Percentiles rank a stretch among this genome's conserved stretches.
Conservation (phyloP, 805 yeast genomes). For the Wickerhamomyces hampshirensis region DNA sequence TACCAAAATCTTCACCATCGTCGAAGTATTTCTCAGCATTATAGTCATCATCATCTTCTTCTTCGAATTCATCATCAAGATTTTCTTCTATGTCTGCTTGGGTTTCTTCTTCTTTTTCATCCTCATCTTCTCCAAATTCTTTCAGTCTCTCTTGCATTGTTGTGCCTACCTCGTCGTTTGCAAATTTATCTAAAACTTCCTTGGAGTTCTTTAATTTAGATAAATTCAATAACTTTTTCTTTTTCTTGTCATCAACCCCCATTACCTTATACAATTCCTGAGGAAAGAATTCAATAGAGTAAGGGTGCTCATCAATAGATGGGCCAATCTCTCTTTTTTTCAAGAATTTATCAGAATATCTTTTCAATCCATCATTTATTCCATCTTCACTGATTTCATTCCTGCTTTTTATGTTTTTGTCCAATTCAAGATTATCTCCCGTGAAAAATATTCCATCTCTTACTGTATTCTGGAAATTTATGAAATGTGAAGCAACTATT, state of each 20-base stretch:
- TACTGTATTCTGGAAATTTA: conserved; percentile 48
- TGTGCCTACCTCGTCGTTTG: conserved; percentile 26
- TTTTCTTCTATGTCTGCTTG: conserved; percentile 37
- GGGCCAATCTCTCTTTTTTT: conserved; percentile 66
- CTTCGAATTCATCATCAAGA: conserved; percentile 53
- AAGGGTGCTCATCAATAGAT: conserved; percentile 76
- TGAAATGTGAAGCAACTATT: conserved; percentile 47
- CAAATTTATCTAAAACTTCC: conserved; percentile 19
- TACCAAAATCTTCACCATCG: conserved; percentile 49
- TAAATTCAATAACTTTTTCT: conserved; percentile 42
- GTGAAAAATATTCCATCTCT: conserved; percentile 65
- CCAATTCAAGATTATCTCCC: conserved; percentile 40
- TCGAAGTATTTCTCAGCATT: conserved; percentile 62
- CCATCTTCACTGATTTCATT: conserved; percentile 34
- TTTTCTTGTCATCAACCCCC: conserved; percentile 55
- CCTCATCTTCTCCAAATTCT: conserved; percentile 44
- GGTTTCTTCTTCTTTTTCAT: conserved; percentile 34
- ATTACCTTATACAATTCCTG: conserved; percentile 68
- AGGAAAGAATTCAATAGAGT: conserved; percentile 66
- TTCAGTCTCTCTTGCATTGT: conserved; percentile 45
- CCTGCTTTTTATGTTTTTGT: conserved; percentile 21
- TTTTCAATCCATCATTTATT: conserved; percentile 62
- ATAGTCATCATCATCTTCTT: conserved; percentile 60
- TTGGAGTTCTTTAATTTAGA: conserved; percentile 28
- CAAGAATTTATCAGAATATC: conserved; percentile 78